phyloP scores from a whole-genome alignment of 345 rosid genomes.

The Draba incana region DNA sequence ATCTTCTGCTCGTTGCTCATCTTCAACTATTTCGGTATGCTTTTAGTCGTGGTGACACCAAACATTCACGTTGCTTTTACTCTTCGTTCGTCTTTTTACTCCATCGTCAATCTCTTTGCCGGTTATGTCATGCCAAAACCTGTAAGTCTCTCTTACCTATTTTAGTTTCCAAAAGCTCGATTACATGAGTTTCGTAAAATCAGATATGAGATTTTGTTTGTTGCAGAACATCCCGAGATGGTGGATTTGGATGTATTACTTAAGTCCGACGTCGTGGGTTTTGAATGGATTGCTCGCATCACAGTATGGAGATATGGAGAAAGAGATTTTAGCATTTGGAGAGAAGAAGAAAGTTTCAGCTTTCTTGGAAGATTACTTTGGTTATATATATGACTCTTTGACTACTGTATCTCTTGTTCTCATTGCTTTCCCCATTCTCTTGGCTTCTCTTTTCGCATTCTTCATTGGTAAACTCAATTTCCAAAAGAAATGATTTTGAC shows the following conservation, averaged over 20 bases:
- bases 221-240: slow-evolving; percentile 38
- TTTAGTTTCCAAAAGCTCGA: not conserved
- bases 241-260: slow-evolving; percentile 45
- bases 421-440: slow-evolving; percentile 23
- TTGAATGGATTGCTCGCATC: slow-evolving; percentile 41
- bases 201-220: not conserved
- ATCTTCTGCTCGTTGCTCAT: slow-evolving; percentile 53
- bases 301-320: slow-evolving; percentile 39
- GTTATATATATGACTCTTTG: slow-evolving; percentile 25
- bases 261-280: slow-evolving; percentile 39
- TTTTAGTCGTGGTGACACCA: slow-evolving; percentile 46
- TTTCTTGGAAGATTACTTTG: slow-evolving; percentile 36
- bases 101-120: slow-evolving; percentile 51
- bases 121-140: slow-evolving; percentile 57
- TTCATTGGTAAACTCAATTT: slow-evolving; percentile 36
- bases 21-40: slow-evolving; percentile 51
- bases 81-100: slow-evolving; percentile 41
- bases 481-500: slow-evolving; percentile 23
- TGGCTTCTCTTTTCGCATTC: slow-evolving; percentile 35
- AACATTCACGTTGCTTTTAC: slow-evolving; percentile 48
- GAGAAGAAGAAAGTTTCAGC: slow-evolving; percentile 34
- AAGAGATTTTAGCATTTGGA: slow-evolving; percentile 38
- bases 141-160: slow-evolving; percentile 36
- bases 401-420: slow-evolving; percentile 22
- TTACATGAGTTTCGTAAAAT: not conserved